Conservation (phyloP, 805 yeast genomes). For the Saturnispora besseyi region DNA sequence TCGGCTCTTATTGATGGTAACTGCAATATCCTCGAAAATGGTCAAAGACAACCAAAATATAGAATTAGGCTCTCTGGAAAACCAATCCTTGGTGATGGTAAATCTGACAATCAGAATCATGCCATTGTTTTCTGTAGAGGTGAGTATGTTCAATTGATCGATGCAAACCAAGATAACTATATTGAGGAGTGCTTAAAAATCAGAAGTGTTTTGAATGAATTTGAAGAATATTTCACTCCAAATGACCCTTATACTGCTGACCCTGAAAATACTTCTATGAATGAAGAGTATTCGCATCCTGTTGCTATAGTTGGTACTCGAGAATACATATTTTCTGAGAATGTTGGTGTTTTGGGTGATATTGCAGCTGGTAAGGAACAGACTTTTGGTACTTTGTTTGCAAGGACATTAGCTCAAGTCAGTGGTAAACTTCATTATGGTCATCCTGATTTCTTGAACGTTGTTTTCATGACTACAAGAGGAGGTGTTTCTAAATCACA, state of each 20-base stretch:
- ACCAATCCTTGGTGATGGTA: constrained; percentile 83
- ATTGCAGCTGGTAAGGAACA: constrained; percentile 89
- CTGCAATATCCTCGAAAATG: constrained; percentile 61
- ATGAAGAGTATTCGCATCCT: constrained; percentile 38
- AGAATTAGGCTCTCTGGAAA: constrained; percentile 74
- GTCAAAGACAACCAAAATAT: constrained; percentile 67
- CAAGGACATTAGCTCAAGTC: constrained; percentile 73
- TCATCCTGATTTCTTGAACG: constrained; percentile 78
- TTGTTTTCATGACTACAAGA: constrained; percentile 71
- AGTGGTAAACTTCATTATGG: constrained; percentile 86
- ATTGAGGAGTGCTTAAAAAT: constrained; percentile 78
- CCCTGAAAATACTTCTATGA: constrained; percentile 45
- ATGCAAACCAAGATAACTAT: constrained; percentile 82
- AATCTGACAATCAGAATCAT: constrained; percentile 81
- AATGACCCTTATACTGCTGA: constrained; percentile 75
- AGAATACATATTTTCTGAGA: constrained; percentile 80
- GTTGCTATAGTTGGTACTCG: constrained; percentile 84
- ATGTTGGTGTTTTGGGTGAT: constrained; percentile 78
- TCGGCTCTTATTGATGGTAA: constrained; percentile 77
- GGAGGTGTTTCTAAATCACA: constrained; percentile 87
- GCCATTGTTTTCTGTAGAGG: constrained; percentile 73
- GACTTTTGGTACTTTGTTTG: constrained; percentile 77
- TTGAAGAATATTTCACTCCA: constrained; percentile 70
- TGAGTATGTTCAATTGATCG: constrained; percentile 75
- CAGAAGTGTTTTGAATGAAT: constrained; percentile 73